Percentiles rank a stretch among this genome's conserved stretches.
Conservation (phyloP, 805 yeast genomes). For the Helenozyma baotianmanensis region DNA sequence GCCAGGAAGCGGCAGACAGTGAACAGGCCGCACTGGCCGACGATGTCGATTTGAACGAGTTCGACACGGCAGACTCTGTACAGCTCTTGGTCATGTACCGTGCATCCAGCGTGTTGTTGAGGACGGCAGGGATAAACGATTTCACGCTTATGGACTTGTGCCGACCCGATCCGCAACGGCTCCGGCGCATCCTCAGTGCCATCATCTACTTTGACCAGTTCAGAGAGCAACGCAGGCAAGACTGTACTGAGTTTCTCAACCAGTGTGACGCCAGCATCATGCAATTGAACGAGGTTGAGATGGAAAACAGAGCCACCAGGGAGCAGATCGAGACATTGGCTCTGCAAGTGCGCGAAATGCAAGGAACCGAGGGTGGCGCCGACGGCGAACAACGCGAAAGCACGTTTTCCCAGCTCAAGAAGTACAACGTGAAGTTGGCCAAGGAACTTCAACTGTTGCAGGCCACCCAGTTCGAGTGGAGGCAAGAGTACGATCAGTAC, state of each 20-base stretch:
- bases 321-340: constrained; percentile 7
- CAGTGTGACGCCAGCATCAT: constrained; percentile 62
- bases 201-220: constrained; percentile 82
- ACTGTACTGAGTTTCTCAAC: constrained; percentile 62
- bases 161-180: constrained; percentile 70
- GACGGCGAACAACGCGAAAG: constrained; percentile 28
- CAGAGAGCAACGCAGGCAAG: too few species aligned
- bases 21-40: constrained; percentile 4
- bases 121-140: constrained; percentile 73
- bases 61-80: constrained; percentile 29
- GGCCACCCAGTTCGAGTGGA: constrained; percentile 55
- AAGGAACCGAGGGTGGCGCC: constrained; percentile 20
- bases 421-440: constrained; percentile 54
- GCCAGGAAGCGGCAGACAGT: not conserved
- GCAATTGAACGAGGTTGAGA: constrained; percentile 42
- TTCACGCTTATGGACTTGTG: constrained; percentile 69
- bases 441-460: constrained; percentile 57
- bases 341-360: too few species aligned
- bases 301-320: constrained; percentile 16
- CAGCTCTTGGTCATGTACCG: constrained; percentile 52
- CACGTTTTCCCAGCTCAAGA: constrained; percentile 34
- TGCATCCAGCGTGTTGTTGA: constrained; percentile 57
- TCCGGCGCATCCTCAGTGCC: constrained; percentile 68
- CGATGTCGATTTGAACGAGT: constrained; percentile 14
- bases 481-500: constrained; percentile 59